Percentiles rank a stretch among this genome's conserved stretches.
These are phyloP conservation scores for Leishmania turanica DNA, from an alignment of 208 protist genomes.

Conservation along the genomic window DNA sequence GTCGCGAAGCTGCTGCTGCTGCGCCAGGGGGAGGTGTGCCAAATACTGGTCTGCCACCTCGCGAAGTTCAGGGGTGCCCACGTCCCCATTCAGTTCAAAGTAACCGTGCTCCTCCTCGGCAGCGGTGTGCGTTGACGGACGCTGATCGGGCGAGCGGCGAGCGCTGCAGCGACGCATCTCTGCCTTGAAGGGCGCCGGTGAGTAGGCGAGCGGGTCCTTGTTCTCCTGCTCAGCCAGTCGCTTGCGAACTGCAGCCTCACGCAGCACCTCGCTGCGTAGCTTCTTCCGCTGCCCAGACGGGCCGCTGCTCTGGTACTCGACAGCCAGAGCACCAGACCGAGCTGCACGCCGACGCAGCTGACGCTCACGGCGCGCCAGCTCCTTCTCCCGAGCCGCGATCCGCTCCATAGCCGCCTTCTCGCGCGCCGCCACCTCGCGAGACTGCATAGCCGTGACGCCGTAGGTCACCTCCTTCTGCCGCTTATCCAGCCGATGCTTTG, in stretches of 20 bases:
- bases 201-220: slow-evolving; percentile 63
- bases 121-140: neutral
- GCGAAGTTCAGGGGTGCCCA: slow-evolving; percentile 14
- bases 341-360: slow-evolving; percentile 27
- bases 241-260: slow-evolving; percentile 64
- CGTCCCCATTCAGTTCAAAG: slow-evolving; percentile 18
- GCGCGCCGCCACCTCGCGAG: slow-evolving; percentile 39
- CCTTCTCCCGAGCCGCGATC: slow-evolving; percentile 48
- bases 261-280: slow-evolving; percentile 62
- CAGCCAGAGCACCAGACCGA: slow-evolving; percentile 21
- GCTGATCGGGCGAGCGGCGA: slow-evolving; percentile 16
- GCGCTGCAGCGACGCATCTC: slow-evolving; percentile 24
- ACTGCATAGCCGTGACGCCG: slow-evolving; percentile 57
- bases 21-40: slow-evolving; percentile 20
- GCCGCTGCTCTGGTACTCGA: slow-evolving; percentile 32
- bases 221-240: slow-evolving; percentile 45
- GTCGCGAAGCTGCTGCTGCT: slow-evolving; percentile 34
- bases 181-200: slow-evolving; percentile 42
- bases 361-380: slow-evolving; percentile 38
- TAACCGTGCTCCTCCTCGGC: slow-evolving; percentile 25
- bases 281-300: slow-evolving; percentile 29
- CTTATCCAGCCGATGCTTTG: slow-evolving; percentile 46
- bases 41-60: slow-evolving; percentile 33
- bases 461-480: slow-evolving; percentile 75
- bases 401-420: slow-evolving; percentile 39